A percentile compares a stretch with the other conserved stretches of the same genome.
Evolutionary conservation across 1,139 yeast genomes (phyloP).

Genomic region (Spathaspora jeffriesii): DNA sequence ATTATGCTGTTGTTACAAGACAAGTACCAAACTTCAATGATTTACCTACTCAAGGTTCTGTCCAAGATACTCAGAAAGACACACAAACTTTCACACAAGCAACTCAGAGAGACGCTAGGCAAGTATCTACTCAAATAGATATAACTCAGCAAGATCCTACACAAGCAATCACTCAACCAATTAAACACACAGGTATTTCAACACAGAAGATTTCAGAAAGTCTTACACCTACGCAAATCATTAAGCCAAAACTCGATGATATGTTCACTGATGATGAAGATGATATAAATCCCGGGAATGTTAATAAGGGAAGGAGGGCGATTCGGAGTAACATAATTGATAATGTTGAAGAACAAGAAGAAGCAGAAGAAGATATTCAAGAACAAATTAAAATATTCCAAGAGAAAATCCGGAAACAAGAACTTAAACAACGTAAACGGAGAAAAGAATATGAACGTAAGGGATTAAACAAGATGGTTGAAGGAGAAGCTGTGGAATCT

Average conservation of each 20-base stretch:
- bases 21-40: conserved; percentile 17
- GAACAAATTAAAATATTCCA: conserved; percentile 36
- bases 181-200: conserved; percentile 12
- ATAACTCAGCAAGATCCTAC: conserved; percentile 19
- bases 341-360: conserved; percentile 20
- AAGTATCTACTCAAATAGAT: conserved; percentile 17
- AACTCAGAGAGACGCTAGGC: conserved; percentile 8
- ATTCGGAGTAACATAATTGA: conserved; percentile 17
- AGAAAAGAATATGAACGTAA: conserved; percentile 52
- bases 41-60: conserved; percentile 14
- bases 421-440: conserved; percentile 35
- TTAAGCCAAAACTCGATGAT: not conserved
- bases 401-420: conserved; percentile 38
- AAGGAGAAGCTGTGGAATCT: conserved; percentile 93
- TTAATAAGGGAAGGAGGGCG: conserved; percentile 24
- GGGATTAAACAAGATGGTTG: conserved; percentile 57
- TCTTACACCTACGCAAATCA: not conserved
- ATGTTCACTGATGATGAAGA: conserved; percentile 21
- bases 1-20: conserved; percentile 3
- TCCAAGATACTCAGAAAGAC: conserved; percentile 19
- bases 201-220: conserved; percentile 10
- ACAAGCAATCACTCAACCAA: conserved; percentile 16
- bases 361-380: conserved; percentile 27
- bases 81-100: conserved; percentile 15
- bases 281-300: conserved; percentile 29